phyloP scores from a whole-genome alignment of 768 basidiomycete genomes.

The Mycena epipterygia region DNA sequence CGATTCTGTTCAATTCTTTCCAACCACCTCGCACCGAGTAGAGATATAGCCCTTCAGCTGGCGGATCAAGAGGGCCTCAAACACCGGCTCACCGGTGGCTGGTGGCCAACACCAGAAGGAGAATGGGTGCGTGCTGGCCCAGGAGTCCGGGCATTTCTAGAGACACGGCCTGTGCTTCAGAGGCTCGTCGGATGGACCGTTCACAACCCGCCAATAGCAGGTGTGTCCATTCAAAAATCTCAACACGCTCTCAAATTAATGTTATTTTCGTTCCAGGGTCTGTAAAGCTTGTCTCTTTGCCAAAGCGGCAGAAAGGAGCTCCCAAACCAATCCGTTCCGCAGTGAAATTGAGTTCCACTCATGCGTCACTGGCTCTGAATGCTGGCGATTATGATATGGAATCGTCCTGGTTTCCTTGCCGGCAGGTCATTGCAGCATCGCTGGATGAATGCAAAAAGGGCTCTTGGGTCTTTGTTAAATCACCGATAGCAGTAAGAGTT shows the following conservation, averaged over 20 bases:
- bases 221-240: neutral
- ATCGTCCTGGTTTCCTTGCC: neutral
- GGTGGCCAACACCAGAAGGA: neutral
- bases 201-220: neutral
- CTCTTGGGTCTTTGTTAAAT: slow-evolving; percentile 14
- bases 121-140: slow-evolving; percentile 17
- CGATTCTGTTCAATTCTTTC: slow-evolving; percentile 15
- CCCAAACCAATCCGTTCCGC: neutral
- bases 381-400: neutral
- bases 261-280: neutral
- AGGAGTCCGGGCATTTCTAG: slow-evolving; percentile 9
- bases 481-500: slow-evolving; percentile 4
- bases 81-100: slow-evolving; percentile 22
- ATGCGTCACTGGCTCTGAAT: slow-evolving; percentile 4
- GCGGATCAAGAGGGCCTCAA: slow-evolving; percentile 22
- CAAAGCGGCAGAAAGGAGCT: neutral
- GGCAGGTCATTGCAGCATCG: neutral
- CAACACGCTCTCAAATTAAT: neutral
- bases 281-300: neutral
- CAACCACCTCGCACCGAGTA: slow-evolving; percentile 17
- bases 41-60: slow-evolving; percentile 24
- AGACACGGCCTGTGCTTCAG: slow-evolving; percentile 19
- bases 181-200: slow-evolving; percentile 22
- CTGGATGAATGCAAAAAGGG: slow-evolving; percentile 10
- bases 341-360: neutral